phyloP scores from a whole-genome alignment of 2,329 filamentous ascomycete genomes.

The Talaromyces sp. region DNA sequence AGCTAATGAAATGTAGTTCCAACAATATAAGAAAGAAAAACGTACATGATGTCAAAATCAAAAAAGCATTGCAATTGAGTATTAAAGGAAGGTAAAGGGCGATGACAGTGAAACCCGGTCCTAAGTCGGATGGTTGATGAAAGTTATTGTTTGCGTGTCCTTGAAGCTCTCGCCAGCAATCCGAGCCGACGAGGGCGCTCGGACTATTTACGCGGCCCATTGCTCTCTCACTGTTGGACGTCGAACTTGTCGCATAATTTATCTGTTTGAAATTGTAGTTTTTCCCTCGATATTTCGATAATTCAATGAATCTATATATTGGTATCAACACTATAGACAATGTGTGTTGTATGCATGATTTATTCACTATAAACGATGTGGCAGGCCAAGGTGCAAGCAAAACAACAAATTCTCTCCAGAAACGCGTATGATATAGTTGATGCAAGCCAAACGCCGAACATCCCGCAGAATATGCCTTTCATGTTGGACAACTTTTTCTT shows the following conservation, averaged over 20 bases:
- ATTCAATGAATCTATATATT: neutral
- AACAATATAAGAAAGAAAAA: neutral
- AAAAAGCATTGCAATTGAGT: constrained; percentile 13
- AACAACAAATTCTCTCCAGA: neutral
- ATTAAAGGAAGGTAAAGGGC: constrained; percentile 3
- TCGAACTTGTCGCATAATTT: no score
- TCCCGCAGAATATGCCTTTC: constrained; percentile 6
- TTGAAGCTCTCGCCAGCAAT: constrained; percentile 12
- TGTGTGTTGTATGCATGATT: neutral
- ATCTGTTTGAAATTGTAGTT: neutral
- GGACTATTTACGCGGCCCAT: neutral
- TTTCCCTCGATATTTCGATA: neutral
- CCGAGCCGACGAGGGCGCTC: neutral
- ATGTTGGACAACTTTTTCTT: neutral
- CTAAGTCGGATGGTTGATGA: neutral
- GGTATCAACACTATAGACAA: neutral
- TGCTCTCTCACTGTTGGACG: neutral
- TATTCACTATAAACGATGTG: neutral
- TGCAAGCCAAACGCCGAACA: constrained; percentile 12
- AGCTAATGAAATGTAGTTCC: neutral
- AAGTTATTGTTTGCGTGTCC: constrained; percentile 13
- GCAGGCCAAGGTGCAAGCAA: constrained; percentile 6
- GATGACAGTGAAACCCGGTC: neutral
- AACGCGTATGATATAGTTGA: neutral
- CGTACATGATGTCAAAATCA: constrained; percentile 5